Evolutionary conservation across 495 filamentous ascomycete genomes (phyloP).

Genomic region (Margaritispora aquatica): DNA sequence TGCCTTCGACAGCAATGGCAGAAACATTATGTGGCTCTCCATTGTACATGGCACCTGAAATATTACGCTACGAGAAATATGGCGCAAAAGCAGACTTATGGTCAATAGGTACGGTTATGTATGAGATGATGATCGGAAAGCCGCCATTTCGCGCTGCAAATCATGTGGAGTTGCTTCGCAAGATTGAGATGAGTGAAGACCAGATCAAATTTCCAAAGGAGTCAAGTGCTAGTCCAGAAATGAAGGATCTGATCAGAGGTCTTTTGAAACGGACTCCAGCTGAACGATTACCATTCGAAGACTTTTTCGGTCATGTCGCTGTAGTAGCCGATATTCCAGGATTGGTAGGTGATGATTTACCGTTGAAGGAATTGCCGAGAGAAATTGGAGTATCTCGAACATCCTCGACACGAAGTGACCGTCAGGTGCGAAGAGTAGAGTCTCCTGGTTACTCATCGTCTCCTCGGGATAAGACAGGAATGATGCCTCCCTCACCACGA

Average conservation of each 20-base stretch:
- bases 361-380: conserved; percentile 27
- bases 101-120: conserved; percentile 93
- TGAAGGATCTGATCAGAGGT: conserved; percentile 74
- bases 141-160: conserved; percentile 90
- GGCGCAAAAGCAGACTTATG: conserved; percentile 95
- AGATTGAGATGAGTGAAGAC: conserved; percentile 82
- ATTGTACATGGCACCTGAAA: conserved; percentile 98
- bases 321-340: conserved; percentile 78
- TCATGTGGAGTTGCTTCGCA: conserved; percentile 87
- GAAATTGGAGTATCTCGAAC: conserved; percentile 17
- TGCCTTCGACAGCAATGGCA: conserved; percentile 82
- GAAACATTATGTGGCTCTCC: conserved; percentile 98
- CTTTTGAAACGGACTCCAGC: conserved; percentile 81
- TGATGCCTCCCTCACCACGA: conserved; percentile 10
- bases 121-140: conserved; percentile 87
- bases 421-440: conserved; percentile 1
- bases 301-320: conserved; percentile 71
- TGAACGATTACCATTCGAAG: conserved; percentile 74
- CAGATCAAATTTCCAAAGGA: conserved; percentile 76
- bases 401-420: conserved; percentile 9
- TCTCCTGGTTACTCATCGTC: conserved; percentile 13
- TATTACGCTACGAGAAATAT: conserved; percentile 94
- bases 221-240: conserved; percentile 58
- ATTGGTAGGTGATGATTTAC: conserved; percentile 68
- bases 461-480: conserved; percentile 10